These are phyloP conservation scores for Alnus rubra DNA, from an alignment of 306 rosid genomes.

Conservation along the genomic window DNA sequence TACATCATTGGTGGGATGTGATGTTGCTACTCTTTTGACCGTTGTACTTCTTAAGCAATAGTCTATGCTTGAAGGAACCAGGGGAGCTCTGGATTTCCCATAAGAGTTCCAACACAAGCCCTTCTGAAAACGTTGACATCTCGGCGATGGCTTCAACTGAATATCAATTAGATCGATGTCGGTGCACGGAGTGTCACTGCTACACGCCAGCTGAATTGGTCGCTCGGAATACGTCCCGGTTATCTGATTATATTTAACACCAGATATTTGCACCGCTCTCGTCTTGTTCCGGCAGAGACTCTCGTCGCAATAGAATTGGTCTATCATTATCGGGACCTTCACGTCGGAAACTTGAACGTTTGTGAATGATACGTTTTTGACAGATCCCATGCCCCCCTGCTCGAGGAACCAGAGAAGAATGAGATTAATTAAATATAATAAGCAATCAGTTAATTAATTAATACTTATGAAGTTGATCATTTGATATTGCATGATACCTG, in stretches of 20 bases:
- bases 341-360: slow-evolving; percentile 69
- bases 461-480: neutral
- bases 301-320: slow-evolving; percentile 89
- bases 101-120: slow-evolving; percentile 71
- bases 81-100: slow-evolving; percentile 67
- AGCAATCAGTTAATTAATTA: neutral
- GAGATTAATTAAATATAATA: neutral
- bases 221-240: slow-evolving; percentile 60
- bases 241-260: slow-evolving; percentile 58
- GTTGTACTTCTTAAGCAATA: slow-evolving; percentile 71
- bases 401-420: neutral
- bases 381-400: slow-evolving; percentile 92
- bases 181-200: slow-evolving; percentile 75
- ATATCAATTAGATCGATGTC: slow-evolving; percentile 64
- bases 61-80: slow-evolving; percentile 71
- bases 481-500: slow-evolving; percentile 51
- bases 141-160: slow-evolving; percentile 58
- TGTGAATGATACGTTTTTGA: slow-evolving; percentile 82
- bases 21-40: slow-evolving; percentile 58
- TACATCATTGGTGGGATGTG: slow-evolving; percentile 42
- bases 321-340: slow-evolving; percentile 71
- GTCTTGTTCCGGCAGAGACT: slow-evolving; percentile 74
- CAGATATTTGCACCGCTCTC: slow-evolving; percentile 58
- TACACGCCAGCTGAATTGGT: slow-evolving; percentile 78
- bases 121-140: slow-evolving; percentile 34